Percentiles rank a stretch among this genome's conserved stretches.
Evolutionary conservation across 2,329 filamentous ascomycete genomes (phyloP).

Genomic region (Zasmidium cellare): DNA sequence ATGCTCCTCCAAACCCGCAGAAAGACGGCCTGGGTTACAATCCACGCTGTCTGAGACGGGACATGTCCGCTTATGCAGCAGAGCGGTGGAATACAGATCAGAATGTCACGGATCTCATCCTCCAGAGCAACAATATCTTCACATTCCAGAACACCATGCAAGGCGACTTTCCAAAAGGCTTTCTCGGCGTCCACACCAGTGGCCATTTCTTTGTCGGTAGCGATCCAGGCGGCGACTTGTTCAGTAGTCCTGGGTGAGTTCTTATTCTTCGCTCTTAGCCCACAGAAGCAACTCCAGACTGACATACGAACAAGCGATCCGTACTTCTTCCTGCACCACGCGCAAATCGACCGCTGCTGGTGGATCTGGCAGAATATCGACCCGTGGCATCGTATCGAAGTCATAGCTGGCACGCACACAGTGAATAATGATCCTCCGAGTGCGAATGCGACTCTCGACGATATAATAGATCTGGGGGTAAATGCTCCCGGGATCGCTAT

Average conservation of each 20-base stretch:
- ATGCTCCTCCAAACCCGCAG: conserved; percentile 22
- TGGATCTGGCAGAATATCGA: conserved; percentile 54
- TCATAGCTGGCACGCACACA: conserved; percentile 16
- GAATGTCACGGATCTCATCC: conserved; percentile 14
- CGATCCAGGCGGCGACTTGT: conserved; percentile 42
- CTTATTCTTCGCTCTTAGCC: conserved; percentile 17
- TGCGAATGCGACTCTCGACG: conserved; percentile 19
- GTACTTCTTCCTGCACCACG: conserved; percentile 51
- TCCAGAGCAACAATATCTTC: conserved; percentile 8
- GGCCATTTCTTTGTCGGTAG: conserved; percentile 50
- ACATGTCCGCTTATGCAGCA: conserved; percentile 17
- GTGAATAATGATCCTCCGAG: conserved; percentile 15
- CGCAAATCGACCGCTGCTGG: conserved; percentile 45
- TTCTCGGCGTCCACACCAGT: conserved; percentile 39
- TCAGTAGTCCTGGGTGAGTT: conserved; percentile 44
- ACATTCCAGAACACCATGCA: conserved; percentile 20
- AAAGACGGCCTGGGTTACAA: conserved; percentile 27
- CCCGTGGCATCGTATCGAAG: conserved; percentile 2
- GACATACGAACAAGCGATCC: conserved; percentile 19
- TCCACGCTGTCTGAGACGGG: conserved; percentile 22
- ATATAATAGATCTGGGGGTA: conserved; percentile 19
- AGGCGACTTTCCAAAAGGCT: conserved; percentile 15
- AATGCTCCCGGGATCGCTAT: conserved; percentile 16
- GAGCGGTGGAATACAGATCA: conserved; percentile 14
- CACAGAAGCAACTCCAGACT: not conserved